Percentiles rank a stretch among this genome's conserved stretches.
Conservation (phyloP, 2,329 filamentous ascomycete genomes). For the Pseudogymnoascus sp. region DNA sequence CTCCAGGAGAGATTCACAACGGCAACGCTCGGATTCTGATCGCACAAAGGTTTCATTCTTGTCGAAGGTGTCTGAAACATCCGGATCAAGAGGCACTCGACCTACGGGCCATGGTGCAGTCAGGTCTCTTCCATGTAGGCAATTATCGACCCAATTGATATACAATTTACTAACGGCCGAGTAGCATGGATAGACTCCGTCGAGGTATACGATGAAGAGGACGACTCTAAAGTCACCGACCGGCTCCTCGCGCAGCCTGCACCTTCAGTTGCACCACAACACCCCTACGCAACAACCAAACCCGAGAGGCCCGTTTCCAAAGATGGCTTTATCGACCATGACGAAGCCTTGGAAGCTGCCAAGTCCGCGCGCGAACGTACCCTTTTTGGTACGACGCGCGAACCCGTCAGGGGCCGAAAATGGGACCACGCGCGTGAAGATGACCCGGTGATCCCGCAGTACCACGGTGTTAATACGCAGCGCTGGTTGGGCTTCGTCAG, state of each 20-base stretch:
- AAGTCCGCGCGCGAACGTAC: slow-evolving; percentile 23
- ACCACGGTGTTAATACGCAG: slow-evolving; percentile 17
- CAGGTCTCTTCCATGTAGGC: slow-evolving; percentile 1
- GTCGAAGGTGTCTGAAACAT: neutral
- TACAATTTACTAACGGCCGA: slow-evolving; percentile 11
- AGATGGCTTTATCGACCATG: slow-evolving; percentile 27
- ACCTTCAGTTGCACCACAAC: slow-evolving; percentile 23
- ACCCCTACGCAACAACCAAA: slow-evolving; percentile 20
- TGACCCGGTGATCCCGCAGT: slow-evolving; percentile 28
- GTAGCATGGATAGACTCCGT: slow-evolving; percentile 28
- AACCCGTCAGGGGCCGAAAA: slow-evolving; percentile 28
- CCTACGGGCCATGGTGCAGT: neutral
- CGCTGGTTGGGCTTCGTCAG: slow-evolving; percentile 26
- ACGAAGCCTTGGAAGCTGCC: slow-evolving; percentile 18
- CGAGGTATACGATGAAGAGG: slow-evolving; percentile 22
- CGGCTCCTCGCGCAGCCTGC: slow-evolving; percentile 20
- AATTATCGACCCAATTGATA: neutral
- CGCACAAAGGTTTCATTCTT: neutral
- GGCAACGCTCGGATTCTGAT: slow-evolving; percentile 2
- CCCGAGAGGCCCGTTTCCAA: slow-evolving; percentile 7
- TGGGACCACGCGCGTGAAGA: slow-evolving; percentile 29
- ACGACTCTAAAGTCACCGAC: slow-evolving; percentile 16
- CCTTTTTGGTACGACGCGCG: slow-evolving; percentile 26
- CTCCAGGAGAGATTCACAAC: neutral
- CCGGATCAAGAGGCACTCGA: neutral